Conservation (phyloP, 352 stramenopile genomes). For the Pythium aphanidermatum region DNA sequence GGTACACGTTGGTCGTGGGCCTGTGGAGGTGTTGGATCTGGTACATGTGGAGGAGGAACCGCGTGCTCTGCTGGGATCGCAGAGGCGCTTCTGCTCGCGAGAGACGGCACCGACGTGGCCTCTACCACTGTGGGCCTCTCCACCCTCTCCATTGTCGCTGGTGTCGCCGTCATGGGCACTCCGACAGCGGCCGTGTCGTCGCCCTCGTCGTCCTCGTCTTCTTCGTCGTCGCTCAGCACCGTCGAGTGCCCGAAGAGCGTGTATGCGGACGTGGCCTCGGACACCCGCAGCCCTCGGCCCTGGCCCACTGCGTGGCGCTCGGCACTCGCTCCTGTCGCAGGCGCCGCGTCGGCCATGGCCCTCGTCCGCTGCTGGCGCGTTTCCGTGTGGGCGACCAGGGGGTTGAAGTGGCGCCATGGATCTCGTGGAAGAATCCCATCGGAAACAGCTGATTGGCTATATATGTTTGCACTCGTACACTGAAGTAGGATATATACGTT, state of each 20-base stretch:
- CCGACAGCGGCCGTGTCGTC: too few species aligned
- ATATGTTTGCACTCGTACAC: background rate
- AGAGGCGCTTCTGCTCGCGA: slow-evolving; percentile 6
- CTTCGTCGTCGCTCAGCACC: too few species aligned
- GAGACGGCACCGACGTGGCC: background rate
- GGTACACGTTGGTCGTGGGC: slow-evolving; percentile 11
- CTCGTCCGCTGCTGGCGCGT: too few species aligned
- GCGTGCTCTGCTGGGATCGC: background rate
- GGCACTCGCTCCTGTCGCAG: slow-evolving; percentile 11
- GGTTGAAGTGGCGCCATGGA: slow-evolving; percentile 24
- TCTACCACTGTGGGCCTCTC: background rate
- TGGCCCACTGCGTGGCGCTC: slow-evolving; percentile 12
- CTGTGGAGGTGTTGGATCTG: background rate
- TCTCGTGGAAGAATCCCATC: slow-evolving; percentile 10
- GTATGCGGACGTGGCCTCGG: too few species aligned
- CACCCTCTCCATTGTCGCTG: too few species aligned
- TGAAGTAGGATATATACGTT: slow-evolving; percentile 9
- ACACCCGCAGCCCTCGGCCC: too few species aligned
- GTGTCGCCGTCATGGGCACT: slow-evolving; percentile 1
- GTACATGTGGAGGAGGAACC: too few species aligned
- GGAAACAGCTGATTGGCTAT: slow-evolving; percentile 11
- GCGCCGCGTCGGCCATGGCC: slow-evolving; percentile 15
- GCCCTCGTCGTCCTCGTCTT: too few species aligned
- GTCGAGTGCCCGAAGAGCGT: too few species aligned
- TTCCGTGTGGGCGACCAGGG: background rate